phyloP scores from a whole-genome alignment of 1,284 basidiomycete genomes.

The Sporisorium iseilematis-ciliati region DNA sequence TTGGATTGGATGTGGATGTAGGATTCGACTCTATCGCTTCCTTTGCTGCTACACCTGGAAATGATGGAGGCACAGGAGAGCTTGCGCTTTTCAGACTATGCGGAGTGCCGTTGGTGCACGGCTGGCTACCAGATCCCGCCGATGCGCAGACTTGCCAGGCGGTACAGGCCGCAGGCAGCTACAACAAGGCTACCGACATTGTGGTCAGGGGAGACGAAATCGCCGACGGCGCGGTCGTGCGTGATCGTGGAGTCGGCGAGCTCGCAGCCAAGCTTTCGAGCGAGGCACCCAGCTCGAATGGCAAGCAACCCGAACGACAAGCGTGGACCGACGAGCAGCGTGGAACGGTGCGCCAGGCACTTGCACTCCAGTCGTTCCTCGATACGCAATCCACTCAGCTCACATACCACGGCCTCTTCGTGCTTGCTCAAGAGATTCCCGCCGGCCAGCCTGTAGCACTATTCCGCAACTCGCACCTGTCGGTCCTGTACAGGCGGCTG shows the following conservation, averaged over 20 bases:
- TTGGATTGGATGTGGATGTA: slow-evolving; percentile 73
- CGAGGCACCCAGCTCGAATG: slow-evolving; percentile 76
- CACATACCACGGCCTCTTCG: slow-evolving; percentile 80
- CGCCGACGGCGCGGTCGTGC: slow-evolving; percentile 73
- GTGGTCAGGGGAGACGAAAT: slow-evolving; percentile 82
- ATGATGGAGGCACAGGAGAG: slow-evolving; percentile 75
- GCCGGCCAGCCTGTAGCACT: slow-evolving; percentile 77
- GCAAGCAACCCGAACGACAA: slow-evolving; percentile 25
- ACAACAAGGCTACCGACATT: slow-evolving; percentile 76
- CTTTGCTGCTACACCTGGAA: slow-evolving; percentile 37
- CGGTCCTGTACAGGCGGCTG: slow-evolving; percentile 77
- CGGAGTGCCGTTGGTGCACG: slow-evolving; percentile 84
- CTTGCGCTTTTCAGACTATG: slow-evolving; percentile 86
- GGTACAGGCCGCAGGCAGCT: slow-evolving; percentile 72
- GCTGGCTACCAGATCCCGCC: slow-evolving; percentile 87
- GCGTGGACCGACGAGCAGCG: slow-evolving; percentile 37
- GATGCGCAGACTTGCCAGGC: slow-evolving; percentile 75
- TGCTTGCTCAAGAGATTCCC: slow-evolving; percentile 71
- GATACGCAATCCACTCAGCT: slow-evolving; percentile 82
- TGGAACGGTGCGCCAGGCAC: slow-evolving; percentile 28
- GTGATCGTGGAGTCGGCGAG: slow-evolving; percentile 33
- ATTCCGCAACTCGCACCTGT: slow-evolving; percentile 89
- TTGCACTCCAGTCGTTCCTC: slow-evolving; percentile 72
- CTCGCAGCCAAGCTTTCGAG: slow-evolving; percentile 73
- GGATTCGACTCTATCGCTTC: slow-evolving; percentile 52